Evolutionary conservation across 306 rosid species (phyloP), one percentile per base, ranked within the genome.

Genomic region (Argentina anserina): DNA sequence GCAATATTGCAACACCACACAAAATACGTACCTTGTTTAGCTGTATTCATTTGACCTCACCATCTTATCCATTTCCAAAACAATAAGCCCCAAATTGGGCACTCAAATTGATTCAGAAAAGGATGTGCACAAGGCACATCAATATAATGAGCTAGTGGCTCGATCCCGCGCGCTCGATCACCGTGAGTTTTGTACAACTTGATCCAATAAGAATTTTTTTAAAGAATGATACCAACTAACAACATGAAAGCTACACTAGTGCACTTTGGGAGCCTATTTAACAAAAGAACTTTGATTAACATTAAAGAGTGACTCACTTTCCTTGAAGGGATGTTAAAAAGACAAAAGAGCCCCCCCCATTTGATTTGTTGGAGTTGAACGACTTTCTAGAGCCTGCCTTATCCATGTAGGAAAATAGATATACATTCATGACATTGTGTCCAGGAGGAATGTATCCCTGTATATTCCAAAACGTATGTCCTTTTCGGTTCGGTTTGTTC

Each of bases 391-490:
- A 71, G 47, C 59, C 78, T 82, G 47, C 59, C 78, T 82, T 85
- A 79, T 89, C 96, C 90, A 73, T 52, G 58, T 52, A 2, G 5
- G 58, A 21, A 43, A 43, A 14, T 14, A 1, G 6, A 41, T 18
- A 6, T 20, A 7, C n/a, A n/a, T n/a, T n/a, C n/a, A n/a, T n/a
- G n/a, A n/a, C n/a, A 33, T 4, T 3, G 6, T 55, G 88, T 85
- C 86, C 73, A 85, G 75, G 41, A 52, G 34, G 85, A 9, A 50
- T 85, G 96, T 36, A 85, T 82, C 76, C 4, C 23, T 52, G 21
- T 42, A 3, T 15, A 9, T 15, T 59, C 25, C 13, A 52, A 52
- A 2, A 3, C 13, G 0, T 13, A 11, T 11, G 36, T 50, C 49
- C 1, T 36, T 70, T 34, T 70, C 74, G 23, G 63, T 23, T 50